phyloP scores from a whole-genome alignment of 164 flowering plant genomes.

The Aristolochia fimbriata region DNA sequence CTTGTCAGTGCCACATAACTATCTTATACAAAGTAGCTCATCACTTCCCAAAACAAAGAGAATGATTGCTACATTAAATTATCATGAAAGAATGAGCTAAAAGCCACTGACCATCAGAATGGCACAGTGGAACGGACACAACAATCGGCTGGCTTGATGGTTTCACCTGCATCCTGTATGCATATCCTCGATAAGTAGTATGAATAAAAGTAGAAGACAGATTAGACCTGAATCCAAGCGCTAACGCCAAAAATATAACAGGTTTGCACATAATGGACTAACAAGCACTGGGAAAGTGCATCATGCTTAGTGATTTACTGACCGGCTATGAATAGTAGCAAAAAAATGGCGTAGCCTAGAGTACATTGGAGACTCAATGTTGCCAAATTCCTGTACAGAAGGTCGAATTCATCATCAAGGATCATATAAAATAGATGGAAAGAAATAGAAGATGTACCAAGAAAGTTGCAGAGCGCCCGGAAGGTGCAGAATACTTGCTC shows the following conservation, averaged over 20 bases:
- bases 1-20: too few relatives aligned
- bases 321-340: conserved; percentile 69
- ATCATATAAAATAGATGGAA: not conserved
- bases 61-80: too few relatives aligned
- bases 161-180: conserved; percentile 89
- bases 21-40: too few relatives aligned
- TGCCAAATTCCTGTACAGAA: conserved; percentile 80
- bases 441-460: conserved; percentile 39
- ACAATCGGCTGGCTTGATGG: conserved; percentile 62
- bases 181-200: conserved; percentile 4
- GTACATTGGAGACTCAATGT: conserved; percentile 76
- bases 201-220: not conserved
- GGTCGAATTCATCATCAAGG: not conserved
- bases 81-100: too few relatives aligned
- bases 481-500: conserved; percentile 73
- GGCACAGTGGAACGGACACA: conserved; percentile 67
- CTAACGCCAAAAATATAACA: too few relatives aligned
- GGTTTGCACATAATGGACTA: too few relatives aligned
- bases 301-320: too few relatives aligned
- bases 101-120: conserved; percentile 61
- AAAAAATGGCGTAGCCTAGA: conserved; percentile 69
- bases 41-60: too few relatives aligned
- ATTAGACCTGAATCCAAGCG: too few relatives aligned
- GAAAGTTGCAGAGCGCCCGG: conserved; percentile 78
- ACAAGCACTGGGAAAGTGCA: too few relatives aligned